Percentiles rank a stretch among this genome's conserved stretches.
Evolutionary conservation across 441 rosid species (phyloP).

Genomic region (Flueggea neowawraea): DNA sequence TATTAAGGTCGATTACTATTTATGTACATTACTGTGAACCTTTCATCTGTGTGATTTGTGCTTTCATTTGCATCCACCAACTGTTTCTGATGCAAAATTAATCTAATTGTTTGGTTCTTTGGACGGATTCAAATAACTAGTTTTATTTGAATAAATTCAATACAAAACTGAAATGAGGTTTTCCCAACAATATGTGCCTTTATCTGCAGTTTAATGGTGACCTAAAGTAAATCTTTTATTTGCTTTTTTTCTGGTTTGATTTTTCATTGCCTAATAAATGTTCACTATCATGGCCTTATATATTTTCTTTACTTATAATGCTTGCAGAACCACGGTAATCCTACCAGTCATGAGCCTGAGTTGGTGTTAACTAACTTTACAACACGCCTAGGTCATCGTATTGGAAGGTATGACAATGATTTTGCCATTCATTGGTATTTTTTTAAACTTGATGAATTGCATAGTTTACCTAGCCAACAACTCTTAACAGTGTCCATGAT

Average conservation of each 20-base stretch:
- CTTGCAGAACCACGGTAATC: slow-evolving; percentile 85
- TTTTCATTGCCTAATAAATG: too few species aligned
- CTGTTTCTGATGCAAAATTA: background rate
- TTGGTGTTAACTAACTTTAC: slow-evolving; percentile 82
- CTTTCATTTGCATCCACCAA: background rate
- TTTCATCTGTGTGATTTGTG: background rate
- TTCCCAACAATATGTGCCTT: too few species aligned
- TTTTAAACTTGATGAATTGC: too few species aligned
- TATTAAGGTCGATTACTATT: slow-evolving; percentile 55
- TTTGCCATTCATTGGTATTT: background rate
- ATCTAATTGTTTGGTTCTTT: too few species aligned
- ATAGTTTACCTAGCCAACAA: too few species aligned
- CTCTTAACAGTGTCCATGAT: background rate
- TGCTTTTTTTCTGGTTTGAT: background rate
- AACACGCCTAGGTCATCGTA: slow-evolving; percentile 84
- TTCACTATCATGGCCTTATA: background rate
- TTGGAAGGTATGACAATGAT: slow-evolving; percentile 65
- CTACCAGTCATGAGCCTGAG: slow-evolving; percentile 89
- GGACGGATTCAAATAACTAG: too few species aligned
- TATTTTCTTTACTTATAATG: background rate
- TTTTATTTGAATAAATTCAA: too few species aligned
- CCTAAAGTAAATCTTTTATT: too few species aligned
- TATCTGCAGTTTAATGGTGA: too few species aligned
- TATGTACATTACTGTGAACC: too few species aligned
- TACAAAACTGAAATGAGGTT: too few species aligned